phyloP scores from a whole-genome alignment of 2,329 filamentous ascomycete species.

The Diaporthe citrichinensis region DNA sequence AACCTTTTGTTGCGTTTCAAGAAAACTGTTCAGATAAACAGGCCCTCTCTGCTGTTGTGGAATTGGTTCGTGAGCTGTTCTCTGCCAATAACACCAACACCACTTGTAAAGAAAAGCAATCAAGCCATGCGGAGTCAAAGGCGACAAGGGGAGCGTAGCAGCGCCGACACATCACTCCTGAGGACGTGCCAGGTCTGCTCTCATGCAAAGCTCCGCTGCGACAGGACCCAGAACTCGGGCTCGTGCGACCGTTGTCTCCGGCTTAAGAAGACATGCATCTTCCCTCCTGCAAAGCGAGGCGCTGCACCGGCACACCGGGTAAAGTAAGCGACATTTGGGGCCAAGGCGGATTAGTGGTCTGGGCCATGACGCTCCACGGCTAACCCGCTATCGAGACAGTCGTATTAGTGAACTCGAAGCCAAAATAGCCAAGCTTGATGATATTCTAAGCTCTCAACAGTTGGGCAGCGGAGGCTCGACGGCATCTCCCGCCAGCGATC shows the following conservation, averaged over 20 bases:
- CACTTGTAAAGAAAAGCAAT: not conserved
- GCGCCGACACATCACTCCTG: conserved; percentile 23
- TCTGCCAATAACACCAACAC: not conserved
- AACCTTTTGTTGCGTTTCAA: not conserved
- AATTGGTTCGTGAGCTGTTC: no score
- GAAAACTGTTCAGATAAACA: not conserved
- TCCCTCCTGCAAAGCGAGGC: conserved; percentile 47
- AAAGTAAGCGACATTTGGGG: not conserved
- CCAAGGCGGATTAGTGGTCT: no score
- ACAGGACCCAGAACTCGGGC: conserved; percentile 51
- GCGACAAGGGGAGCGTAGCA: not conserved
- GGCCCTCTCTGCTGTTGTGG: not conserved
- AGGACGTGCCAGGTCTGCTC: conserved; percentile 55
- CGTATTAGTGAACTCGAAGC: conserved; percentile 20
- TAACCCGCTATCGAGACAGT: not conserved
- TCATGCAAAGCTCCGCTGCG: conserved; percentile 54
- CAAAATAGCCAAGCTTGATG: conserved; percentile 6
- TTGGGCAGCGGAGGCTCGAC: not conserved
- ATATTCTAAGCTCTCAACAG: not conserved
- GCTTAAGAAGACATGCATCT: conserved; percentile 51
- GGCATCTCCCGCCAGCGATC: not conserved
- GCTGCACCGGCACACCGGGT: not conserved
- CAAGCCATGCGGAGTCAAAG: not conserved
- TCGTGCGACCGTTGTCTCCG: conserved; percentile 52
- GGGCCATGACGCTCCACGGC: not conserved